Conservation (phyloP, 164 flowering plant species). For the Magnolia kwangsiensis region DNA sequence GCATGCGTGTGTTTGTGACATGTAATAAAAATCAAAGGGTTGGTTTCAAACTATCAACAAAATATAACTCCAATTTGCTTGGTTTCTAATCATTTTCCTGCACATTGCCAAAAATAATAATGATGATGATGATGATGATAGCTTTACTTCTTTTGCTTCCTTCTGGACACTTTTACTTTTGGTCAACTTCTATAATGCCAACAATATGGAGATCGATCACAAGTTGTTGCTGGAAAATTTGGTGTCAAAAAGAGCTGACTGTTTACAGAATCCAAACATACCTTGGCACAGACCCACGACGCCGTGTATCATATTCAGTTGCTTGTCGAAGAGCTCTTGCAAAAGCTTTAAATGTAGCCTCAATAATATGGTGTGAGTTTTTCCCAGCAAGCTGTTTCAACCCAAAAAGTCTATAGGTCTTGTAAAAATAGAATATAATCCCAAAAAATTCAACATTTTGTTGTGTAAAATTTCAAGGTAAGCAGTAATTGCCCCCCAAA, state of each 20-base stretch:
- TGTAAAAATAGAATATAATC: background rate
- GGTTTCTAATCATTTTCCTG: too few relatives aligned
- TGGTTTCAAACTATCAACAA: too few relatives aligned
- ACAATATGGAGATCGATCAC: too few relatives aligned
- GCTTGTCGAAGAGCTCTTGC: slow-evolving; percentile 99
- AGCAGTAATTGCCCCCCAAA: background rate
- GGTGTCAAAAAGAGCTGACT: background rate
- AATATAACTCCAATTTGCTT: too few relatives aligned
- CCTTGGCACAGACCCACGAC: slow-evolving; percentile 85
- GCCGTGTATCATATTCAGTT: slow-evolving; percentile 79
- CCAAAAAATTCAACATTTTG: background rate
- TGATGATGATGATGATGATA: too few relatives aligned
- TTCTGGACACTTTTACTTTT: too few relatives aligned
- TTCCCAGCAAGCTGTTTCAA: slow-evolving; percentile 81
- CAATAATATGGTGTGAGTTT: slow-evolving; percentile 97
- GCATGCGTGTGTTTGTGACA: too few relatives aligned
- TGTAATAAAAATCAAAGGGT: too few relatives aligned
- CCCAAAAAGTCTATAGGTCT: background rate
- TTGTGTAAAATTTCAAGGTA: background rate
- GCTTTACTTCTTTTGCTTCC: too few relatives aligned
- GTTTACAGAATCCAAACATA: slow-evolving; percentile 18
- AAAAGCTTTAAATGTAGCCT: slow-evolving; percentile 98
- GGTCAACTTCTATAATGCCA: too few relatives aligned
- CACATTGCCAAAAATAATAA: too few relatives aligned
- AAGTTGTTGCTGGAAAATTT: background rate